Base-by-base conservation (phyloP, 148 eudicot genomes). In the Fagopyrum homotropicum region DNA sequence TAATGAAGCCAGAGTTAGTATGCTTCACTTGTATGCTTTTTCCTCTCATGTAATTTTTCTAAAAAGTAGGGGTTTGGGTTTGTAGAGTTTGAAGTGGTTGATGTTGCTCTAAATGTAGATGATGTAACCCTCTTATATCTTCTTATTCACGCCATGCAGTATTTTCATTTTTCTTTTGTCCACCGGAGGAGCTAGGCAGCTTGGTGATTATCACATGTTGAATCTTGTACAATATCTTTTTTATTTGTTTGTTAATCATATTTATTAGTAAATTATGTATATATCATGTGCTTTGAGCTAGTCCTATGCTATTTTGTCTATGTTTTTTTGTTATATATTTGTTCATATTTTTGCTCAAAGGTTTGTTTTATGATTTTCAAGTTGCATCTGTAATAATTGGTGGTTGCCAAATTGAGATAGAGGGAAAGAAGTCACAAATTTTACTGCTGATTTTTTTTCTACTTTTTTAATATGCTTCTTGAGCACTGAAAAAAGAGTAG, bases 41-140 rank as follows among this genome's bases (percentile, higher is more conserved):
- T 71, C 40, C 50, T 35, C 73, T 71, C 50, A 71, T 19, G 15
- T 7, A 45, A 45, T 45, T 15, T 71, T 46, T 51, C 35, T 71
- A 12, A 30, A 52, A 80, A 81, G 73, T 87, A 95, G 82, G 89
- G 84, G 22, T 92, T 89, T 76, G 98, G 96, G 40, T 95, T 95
- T 88, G 94, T 95, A 80, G 96, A 95, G 77, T 95, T 89, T 80
- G 99, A 22, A 22, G 26, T 22, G 26, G 26, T 22, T 22, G 26
- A 22, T 22, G 26, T 22, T 22, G 0, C 26, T 50, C 87, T 79
- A 79, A 86, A 83, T 75, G 97, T 97, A 74, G 77, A 90, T 51
- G 88, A 95, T 97, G 99, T 95, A 86, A 71, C 75, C 17, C 19
- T 80, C 17, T 72, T 73, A 61, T 54, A 44, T n/a, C 72, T 5